Percentiles rank a stretch among this genome's conserved stretches.
These are phyloP conservation scores for Lachancea lanzarotensis DNA, from an alignment of 805 yeast genomes.

Conservation along the genomic window DNA sequence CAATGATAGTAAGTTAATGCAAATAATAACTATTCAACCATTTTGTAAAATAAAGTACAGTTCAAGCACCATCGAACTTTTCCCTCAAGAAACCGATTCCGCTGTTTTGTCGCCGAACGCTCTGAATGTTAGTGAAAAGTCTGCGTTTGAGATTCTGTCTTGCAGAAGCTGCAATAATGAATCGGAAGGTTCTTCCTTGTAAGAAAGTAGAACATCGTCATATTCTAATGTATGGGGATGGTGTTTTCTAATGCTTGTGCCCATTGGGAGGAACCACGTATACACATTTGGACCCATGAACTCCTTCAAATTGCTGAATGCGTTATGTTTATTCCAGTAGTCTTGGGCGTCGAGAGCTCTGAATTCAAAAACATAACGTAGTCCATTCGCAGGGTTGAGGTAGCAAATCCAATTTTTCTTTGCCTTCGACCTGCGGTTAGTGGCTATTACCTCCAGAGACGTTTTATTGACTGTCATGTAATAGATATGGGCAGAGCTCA, in stretches of 20 bases:
- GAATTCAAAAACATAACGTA: slow-evolving; percentile 39
- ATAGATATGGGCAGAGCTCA: slow-evolving; percentile 38
- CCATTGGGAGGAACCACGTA: slow-evolving; percentile 30
- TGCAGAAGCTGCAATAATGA: slow-evolving; percentile 18
- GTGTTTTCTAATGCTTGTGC: slow-evolving; percentile 10
- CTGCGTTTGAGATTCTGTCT: slow-evolving; percentile 25
- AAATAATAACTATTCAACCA: too few species aligned
- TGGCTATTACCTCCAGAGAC: slow-evolving; percentile 51
- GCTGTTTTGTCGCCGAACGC: slow-evolving; percentile 6
- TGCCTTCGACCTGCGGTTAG: slow-evolving; percentile 28
- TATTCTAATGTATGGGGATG: slow-evolving; percentile 6
- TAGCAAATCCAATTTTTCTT: slow-evolving; percentile 23
- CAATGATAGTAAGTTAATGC: not conserved
- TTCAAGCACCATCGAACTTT: too few species aligned
- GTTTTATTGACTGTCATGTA: slow-evolving; percentile 46
- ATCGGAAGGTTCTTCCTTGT: slow-evolving; percentile 22
- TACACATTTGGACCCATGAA: slow-evolving; percentile 25
- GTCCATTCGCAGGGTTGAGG: slow-evolving; percentile 28
- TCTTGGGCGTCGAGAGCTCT: slow-evolving; percentile 21
- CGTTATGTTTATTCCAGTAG: slow-evolving; percentile 21
- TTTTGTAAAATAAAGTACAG: too few species aligned
- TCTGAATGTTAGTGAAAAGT: slow-evolving; percentile 16
- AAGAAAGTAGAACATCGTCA: slow-evolving; percentile 23
- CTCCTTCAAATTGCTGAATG: slow-evolving; percentile 24
- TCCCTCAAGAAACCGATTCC: not conserved